Evolutionary conservation across 2,329 filamentous ascomycete species (phyloP).

Genomic region (Pyrenochaeta sp.): DNA sequence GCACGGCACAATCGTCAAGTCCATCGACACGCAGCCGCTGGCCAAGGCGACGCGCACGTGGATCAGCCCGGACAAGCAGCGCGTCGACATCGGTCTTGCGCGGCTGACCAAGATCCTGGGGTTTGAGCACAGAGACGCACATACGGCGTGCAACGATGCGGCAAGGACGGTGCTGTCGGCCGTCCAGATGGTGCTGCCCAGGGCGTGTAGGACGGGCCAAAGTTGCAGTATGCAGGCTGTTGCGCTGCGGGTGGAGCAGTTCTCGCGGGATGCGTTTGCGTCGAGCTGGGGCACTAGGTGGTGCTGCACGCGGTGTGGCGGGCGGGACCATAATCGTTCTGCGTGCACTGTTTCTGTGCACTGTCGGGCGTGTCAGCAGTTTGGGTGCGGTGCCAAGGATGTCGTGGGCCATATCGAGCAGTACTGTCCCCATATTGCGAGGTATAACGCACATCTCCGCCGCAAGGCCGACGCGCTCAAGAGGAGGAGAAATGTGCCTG

Average conservation of each 20-base stretch:
- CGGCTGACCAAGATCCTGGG: slow-evolving; percentile 9
- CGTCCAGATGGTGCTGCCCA: slow-evolving; percentile 16
- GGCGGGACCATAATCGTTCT: slow-evolving; percentile 12
- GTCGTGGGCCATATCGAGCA: slow-evolving; percentile 9
- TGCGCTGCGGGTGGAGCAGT: slow-evolving; percentile 7
- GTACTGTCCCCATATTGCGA: slow-evolving; percentile 5
- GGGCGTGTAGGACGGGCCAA: neutral
- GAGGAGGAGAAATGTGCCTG: slow-evolving; percentile 3
- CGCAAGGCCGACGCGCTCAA: slow-evolving; percentile 4
- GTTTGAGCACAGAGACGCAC: slow-evolving; percentile 21
- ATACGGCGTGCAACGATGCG: slow-evolving; percentile 31
- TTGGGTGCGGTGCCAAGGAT: no score
- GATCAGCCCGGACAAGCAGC: neutral
- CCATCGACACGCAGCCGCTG: slow-evolving; percentile 28
- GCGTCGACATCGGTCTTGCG: slow-evolving; percentile 15
- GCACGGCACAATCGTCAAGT: slow-evolving; percentile 15
- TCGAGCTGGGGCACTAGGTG: slow-evolving; percentile 8
- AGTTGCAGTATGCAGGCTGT: slow-evolving; percentile 11
- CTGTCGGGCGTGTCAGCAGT: slow-evolving; percentile 14
- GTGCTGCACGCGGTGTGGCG: slow-evolving; percentile 20
- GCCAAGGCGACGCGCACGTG: slow-evolving; percentile 14
- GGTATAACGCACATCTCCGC: slow-evolving; percentile 4
- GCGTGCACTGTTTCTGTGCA: slow-evolving; percentile 4
- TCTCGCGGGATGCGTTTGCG: slow-evolving; percentile 1
- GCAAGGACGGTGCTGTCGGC: slow-evolving; percentile 26